These are phyloP conservation scores for Trypanosoma platydactyli DNA, from an alignment of 208 protist genomes.

Conservation along the genomic window DNA sequence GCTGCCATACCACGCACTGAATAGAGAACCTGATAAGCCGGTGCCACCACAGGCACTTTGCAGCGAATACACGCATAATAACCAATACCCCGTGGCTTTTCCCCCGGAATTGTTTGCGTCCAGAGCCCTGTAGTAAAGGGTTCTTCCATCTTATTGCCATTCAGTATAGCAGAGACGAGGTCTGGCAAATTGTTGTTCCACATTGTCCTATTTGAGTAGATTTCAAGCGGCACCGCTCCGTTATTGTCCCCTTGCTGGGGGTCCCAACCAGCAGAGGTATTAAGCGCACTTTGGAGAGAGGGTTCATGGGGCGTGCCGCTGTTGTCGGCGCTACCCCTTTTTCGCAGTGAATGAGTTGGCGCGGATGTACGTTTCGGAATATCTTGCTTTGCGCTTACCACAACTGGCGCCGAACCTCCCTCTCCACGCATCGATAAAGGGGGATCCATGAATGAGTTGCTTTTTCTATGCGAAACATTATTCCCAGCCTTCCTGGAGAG, in stretches of 20 bases:
- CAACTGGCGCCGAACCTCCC: neutral
- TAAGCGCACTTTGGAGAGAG: neutral
- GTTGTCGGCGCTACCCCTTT: neutral
- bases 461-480: neutral
- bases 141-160: slow-evolving; percentile 54
- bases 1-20: slow-evolving; percentile 54
- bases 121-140: slow-evolving; percentile 71
- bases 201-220: neutral
- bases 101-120: slow-evolving; percentile 40
- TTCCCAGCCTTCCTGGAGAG: neutral
- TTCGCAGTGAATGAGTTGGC: neutral
- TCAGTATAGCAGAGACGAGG: slow-evolving; percentile 38
- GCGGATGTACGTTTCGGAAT: neutral
- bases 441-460: neutral
- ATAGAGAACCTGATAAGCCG: slow-evolving; percentile 46
- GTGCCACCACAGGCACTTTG: slow-evolving; percentile 49
- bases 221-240: neutral
- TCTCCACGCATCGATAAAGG: neutral
- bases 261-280: neutral
- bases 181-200: slow-evolving; percentile 27
- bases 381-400: neutral
- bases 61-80: slow-evolving; percentile 84
- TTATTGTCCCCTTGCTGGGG: neutral
- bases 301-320: neutral
- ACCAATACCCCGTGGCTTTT: slow-evolving; percentile 27